A percentile compares a stretch with the other conserved stretches of the same genome.
These are phyloP conservation scores for Sporothrix globosa DNA, from an alignment of 2,329 filamentous ascomycete species.

Conservation along the genomic window DNA sequence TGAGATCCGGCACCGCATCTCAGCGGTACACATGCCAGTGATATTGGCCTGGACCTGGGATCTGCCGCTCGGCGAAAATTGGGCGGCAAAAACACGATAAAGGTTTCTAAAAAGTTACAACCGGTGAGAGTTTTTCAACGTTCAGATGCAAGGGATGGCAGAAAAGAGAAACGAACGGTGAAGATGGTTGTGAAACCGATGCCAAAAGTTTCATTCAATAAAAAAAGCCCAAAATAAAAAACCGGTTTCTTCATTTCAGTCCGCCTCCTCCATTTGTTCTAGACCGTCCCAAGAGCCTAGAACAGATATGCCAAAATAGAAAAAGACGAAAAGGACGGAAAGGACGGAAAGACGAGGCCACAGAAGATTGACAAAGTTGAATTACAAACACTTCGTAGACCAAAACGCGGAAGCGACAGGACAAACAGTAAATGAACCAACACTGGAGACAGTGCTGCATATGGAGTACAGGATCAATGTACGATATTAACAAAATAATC, in stretches of 20 bases:
- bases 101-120: neutral
- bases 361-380: neutral
- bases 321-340: neutral
- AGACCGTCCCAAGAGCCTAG: neutral
- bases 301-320: neutral
- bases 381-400: too few species aligned
- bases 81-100: neutral
- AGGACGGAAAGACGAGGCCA: neutral
- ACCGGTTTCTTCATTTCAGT: too few species aligned
- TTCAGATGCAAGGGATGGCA: conserved; percentile 3
- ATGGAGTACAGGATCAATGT: too few species aligned
- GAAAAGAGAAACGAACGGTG: neutral
- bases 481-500: neutral
- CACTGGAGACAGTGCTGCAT: too few species aligned
- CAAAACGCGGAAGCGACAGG: too few species aligned
- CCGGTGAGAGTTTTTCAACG: neutral
- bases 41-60: too few species aligned
- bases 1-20: too few species aligned
- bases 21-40: too few species aligned
- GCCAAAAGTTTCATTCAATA: neutral
- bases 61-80: neutral
- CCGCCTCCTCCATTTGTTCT: too few species aligned
- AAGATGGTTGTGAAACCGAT: neutral
- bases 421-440: too few species aligned
- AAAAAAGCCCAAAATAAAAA: too few species aligned